Percentiles rank a stretch among this genome's conserved stretches.
Evolutionary conservation across 495 filamentous ascomycete species (phyloP).

Genomic region (Lineolata rhizophorae): DNA sequence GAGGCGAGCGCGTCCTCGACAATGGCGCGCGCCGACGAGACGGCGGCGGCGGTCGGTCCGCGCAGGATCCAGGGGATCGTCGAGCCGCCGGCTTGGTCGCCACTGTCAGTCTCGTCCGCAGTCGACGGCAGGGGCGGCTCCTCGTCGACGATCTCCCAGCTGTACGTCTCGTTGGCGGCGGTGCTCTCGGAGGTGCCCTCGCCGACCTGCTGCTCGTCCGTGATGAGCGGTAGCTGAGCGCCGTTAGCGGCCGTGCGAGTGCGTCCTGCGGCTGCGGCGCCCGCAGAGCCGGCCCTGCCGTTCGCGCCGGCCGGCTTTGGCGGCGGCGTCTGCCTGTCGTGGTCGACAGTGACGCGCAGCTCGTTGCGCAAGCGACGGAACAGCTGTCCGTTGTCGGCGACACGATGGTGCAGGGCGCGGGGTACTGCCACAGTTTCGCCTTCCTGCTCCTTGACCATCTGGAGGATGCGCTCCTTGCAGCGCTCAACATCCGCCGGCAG

Average conservation of each 20-base stretch:
- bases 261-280: conserved; percentile 16
- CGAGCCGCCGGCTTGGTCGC: conserved; percentile 28
- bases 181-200: no score
- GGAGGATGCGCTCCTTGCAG: conserved; percentile 62
- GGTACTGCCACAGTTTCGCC: conserved; percentile 74
- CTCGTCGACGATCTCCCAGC: conserved; percentile 56
- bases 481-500: conserved; percentile 55
- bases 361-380: conserved; percentile 73
- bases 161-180: conserved; percentile 37
- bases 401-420: conserved; percentile 50
- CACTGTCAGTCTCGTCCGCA: conserved; percentile 25
- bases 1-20: conserved; percentile 48
- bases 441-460: conserved; percentile 63
- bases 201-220: conserved; percentile 62
- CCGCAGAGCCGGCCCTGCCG: neutral
- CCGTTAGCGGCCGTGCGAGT: conserved; percentile 29
- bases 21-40: conserved; percentile 52
- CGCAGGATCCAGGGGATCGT: conserved; percentile 84
- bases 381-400: conserved; percentile 79
- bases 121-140: conserved; percentile 9
- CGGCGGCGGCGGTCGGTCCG: conserved; percentile 43
- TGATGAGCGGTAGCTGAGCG: conserved; percentile 60
- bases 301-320: conserved; percentile 26
- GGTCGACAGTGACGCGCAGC: conserved; percentile 71
- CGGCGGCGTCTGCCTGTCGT: conserved; percentile 56